A percentile compares a stretch with the other conserved stretches of the same genome.
Evolutionary conservation across 176 grass and related monocot species (phyloP).

Genomic region (Themeda triandra): DNA sequence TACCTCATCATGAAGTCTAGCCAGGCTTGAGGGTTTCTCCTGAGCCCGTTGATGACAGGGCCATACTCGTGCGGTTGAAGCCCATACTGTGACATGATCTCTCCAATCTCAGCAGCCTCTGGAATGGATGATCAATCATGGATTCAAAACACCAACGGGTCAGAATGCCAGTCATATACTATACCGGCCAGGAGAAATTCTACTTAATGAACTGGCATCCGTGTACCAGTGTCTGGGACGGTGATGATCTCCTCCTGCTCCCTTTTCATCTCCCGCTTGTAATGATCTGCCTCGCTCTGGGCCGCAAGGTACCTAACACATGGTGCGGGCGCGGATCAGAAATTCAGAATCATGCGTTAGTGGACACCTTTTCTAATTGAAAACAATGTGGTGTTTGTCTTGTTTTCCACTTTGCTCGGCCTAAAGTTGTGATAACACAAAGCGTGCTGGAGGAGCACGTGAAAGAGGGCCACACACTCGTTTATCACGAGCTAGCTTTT

Average conservation of each 20-base stretch:
- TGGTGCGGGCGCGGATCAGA: not conserved
- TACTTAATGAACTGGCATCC: not conserved
- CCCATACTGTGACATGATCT: constrained; percentile 76
- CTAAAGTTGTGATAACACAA: constrained; percentile 6
- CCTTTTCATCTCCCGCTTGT: constrained; percentile 65
- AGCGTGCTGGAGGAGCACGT: constrained; percentile 22
- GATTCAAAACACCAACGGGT: not conserved
- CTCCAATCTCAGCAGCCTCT: constrained; percentile 89
- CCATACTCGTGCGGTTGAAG: constrained; percentile 66
- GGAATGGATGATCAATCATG: constrained; percentile 23
- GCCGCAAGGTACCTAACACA: constrained; percentile 76
- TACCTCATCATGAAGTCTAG: constrained; percentile 99
- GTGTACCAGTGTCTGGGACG: constrained; percentile 76
- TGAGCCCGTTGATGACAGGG: constrained; percentile 61
- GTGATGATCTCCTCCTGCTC: constrained; percentile 75
- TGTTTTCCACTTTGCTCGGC: constrained; percentile 25
- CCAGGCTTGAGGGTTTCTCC: constrained; percentile 80
- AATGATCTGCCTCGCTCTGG: constrained; percentile 85
- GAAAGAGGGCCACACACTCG: constrained; percentile 26
- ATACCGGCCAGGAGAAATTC: no score
- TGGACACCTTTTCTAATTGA: constrained; percentile 5
- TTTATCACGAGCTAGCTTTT: constrained; percentile 15
- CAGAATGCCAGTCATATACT: not conserved
- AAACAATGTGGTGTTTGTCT: constrained; percentile 19
- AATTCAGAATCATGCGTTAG: constrained; percentile 28